Evolutionary conservation across 2,329 filamentous ascomycete species (phyloP), one percentile per base, ranked within the genome.

Genomic region (Neodidymelliopsis sp.): DNA sequence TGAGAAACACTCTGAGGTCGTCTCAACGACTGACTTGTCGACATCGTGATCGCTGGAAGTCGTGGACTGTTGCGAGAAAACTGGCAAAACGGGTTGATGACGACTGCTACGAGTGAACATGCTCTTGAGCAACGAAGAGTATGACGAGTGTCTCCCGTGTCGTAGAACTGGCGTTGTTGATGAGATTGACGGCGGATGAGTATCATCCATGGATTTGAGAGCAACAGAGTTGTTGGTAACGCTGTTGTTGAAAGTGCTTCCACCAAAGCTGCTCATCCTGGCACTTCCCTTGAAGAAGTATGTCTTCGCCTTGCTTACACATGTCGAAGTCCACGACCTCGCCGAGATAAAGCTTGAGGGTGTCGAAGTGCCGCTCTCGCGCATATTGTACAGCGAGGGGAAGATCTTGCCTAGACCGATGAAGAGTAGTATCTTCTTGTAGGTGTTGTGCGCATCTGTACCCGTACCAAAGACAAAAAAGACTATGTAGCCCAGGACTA

Each of bases 381-480:
- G 49, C 29, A 46, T 51, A 12, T 49, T 15, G 41, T 69, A 59
- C 12, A 73, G 40, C 4, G 59, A 62, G 0, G 69, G 67, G 40
- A 70, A 72, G 4, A 69, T 18, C 25, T 53, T 66, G 9, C 70
- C 70, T 4, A 69, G 35, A 0, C 68, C 69, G 0, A 70, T 10
- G 1, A 38, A 31, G 6, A 65, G 53, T 2, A 69, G 37, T 29
- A 65, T 56, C 2, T 51, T 57, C 43, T 61, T 66, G 53, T 72
- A 72, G 2, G 61, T 57, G 10, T 62, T 67, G 33, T 63, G 48
- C 0, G 85, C 85, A 60, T 89, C 86, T 19, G 74, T 75, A 22
- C 85, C 86, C 12, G 84, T 79, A 7, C 86, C 86, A 56, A 88
- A 88, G 60, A 86, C 81, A n/a, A 81, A 41, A 62, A 88, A 88